Evolutionary conservation across 768 basidiomycete species (phyloP).

Genomic region (Trametes meyenii): DNA sequence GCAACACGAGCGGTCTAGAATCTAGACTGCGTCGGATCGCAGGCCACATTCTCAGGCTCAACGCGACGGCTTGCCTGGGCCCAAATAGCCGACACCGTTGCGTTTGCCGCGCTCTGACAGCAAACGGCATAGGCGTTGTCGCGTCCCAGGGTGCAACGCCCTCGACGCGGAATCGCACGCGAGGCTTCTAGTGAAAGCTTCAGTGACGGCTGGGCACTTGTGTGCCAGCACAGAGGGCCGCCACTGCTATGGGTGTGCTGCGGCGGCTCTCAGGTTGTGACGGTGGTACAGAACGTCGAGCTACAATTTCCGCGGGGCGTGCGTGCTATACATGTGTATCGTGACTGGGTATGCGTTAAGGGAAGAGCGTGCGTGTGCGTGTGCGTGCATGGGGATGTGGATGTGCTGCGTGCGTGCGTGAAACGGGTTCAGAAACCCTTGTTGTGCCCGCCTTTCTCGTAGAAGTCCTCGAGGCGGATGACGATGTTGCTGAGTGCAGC

Average conservation of each 20-base stretch:
- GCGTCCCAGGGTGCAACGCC: neutral
- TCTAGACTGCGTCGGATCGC: neutral
- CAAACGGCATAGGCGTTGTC: too few relatives aligned
- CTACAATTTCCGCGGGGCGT: constrained; percentile 3
- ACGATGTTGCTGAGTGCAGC: constrained; percentile 54
- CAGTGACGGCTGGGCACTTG: neutral
- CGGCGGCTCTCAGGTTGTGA: constrained; percentile 14
- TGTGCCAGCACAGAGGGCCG: neutral
- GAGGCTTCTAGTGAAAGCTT: constrained; percentile 14
- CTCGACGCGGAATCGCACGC: constrained; percentile 3
- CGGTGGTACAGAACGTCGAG: constrained; percentile 5
- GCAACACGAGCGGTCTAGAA: constrained; percentile 3
- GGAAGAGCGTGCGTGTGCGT: too few relatives aligned
- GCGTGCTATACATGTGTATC: constrained; percentile 21
- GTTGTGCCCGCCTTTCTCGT: constrained; percentile 42
- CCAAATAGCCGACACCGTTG: too few relatives aligned
- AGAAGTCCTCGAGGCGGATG: constrained; percentile 49
- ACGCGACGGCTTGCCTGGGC: too few relatives aligned
- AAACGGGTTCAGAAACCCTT: constrained; percentile 44
- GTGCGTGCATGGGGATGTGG: too few relatives aligned
- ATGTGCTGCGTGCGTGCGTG: too few relatives aligned
- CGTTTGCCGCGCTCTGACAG: too few relatives aligned
- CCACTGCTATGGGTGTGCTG: neutral
- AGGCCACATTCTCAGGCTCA: neutral
- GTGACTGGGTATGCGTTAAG: constrained; percentile 4